phyloP scores from a whole-genome alignment of 108 stramenopile species.

The Phaeodactylum tricornutum region DNA sequence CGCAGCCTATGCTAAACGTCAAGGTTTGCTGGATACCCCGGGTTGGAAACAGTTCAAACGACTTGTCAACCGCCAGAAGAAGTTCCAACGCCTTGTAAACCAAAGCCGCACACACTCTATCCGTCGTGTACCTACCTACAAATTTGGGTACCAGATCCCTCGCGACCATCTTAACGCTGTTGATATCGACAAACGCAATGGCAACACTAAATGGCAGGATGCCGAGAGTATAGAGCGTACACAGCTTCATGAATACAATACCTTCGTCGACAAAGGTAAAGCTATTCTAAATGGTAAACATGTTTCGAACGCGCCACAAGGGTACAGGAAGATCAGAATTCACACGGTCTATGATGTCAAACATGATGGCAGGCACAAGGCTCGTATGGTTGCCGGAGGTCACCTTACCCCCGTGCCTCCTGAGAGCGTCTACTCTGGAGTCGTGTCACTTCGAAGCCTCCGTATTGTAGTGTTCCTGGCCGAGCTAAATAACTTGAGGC shows the following conservation, averaged over 20 bases:
- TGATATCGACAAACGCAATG: slow-evolving; percentile 7
- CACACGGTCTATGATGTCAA: slow-evolving; percentile 27
- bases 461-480: slow-evolving; percentile 4
- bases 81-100: slow-evolving; percentile 1
- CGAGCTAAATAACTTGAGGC: slow-evolving; percentile 2
- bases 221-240: slow-evolving; percentile 3
- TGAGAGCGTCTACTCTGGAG: slow-evolving; percentile 17
- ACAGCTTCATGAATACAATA: slow-evolving; percentile 17
- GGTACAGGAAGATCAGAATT: slow-evolving; percentile 17
- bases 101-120: slow-evolving; percentile 1
- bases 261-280: slow-evolving; percentile 15
- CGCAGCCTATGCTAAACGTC: slow-evolving; percentile 18
- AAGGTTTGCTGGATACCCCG: slow-evolving; percentile 14
- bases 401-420: slow-evolving; percentile 19
- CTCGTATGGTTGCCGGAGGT: slow-evolving; percentile 23
- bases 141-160: slow-evolving; percentile 17
- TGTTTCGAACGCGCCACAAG: not conserved
- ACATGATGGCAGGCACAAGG: slow-evolving; percentile 26
- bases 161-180: slow-evolving; percentile 6
- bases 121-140: slow-evolving; percentile 3
- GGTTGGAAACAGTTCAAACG: slow-evolving; percentile 27
- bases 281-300: too few species aligned
- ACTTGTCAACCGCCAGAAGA: slow-evolving; percentile 6
- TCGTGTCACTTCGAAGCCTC: slow-evolving; percentile 14
- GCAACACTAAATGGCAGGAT: slow-evolving; percentile 18